Evolutionary conservation across 2,329 filamentous ascomycete genomes (phyloP), one percentile per base, ranked within the genome.

Genomic region (Diaporthe eres): DNA sequence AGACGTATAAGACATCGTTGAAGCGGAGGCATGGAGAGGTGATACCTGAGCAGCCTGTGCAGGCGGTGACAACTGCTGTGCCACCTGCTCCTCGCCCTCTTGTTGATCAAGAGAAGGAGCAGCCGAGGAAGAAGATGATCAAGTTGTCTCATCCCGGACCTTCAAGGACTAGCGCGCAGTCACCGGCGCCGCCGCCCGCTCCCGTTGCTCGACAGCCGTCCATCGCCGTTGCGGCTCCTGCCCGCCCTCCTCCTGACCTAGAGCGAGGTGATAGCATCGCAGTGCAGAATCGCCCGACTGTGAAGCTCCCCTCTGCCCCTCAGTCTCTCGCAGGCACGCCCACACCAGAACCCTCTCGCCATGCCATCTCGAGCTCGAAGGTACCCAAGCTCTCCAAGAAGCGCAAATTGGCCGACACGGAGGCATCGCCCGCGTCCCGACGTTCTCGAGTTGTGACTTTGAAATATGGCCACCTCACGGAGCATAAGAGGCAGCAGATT

Each of bases 1-100:
- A 71, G 71, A 77, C 42, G 77, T 80, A 67, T 53, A 75, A 74
- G 63, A 78, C 77, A 13, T 74, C 70, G 44, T 53, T 72, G 75
- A 86, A 87, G 71, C 85, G 87, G 61, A 90, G 92, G 80, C 92
- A 91, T 31, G 86, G 80, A 76, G 76, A 80, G 37, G 78, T 81
- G 12, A 77, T 79, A 34, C 22, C 78, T 34, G 79, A 81, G 63
- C 49, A 65, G 37, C 55, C 75, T 44, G 25, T 34, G 55, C 57
- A 60, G 22, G 31, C 42, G 19, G 58, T 44, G 25, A 15, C 65
- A 47, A 10, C n/a, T 57, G 44, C 37, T 6, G 22, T 58, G 58
- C 44, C 31, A 37, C 22, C 57, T 22, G 15, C 39, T 25, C 25
- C 67, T 53, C 67, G 60, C 37, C 39, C 67, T 49, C n/a, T 51